Evolutionary conservation across 2,329 filamentous ascomycete genomes (phyloP), one percentile per base, ranked within the genome.

Genomic region (Aureobasidium sp.): DNA sequence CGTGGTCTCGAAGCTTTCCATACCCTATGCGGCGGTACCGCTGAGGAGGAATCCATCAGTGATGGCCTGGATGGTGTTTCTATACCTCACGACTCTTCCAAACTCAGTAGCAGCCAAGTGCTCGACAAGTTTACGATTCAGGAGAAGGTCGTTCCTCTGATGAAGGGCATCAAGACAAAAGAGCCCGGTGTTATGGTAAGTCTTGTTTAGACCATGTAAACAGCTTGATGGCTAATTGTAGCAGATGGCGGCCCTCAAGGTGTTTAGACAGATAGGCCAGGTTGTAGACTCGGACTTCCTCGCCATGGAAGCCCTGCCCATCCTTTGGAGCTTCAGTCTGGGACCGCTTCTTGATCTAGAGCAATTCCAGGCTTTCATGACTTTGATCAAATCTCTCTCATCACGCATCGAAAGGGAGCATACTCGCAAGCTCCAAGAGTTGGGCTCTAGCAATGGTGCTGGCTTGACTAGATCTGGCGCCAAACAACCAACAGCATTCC

Each of bases 61-160:
- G 90, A 94, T 70, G 92, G 90, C 4, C 79, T 96, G 2, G 87
- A 90, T 65, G 91, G 90, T 0, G 78, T 92, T 42, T 70, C 69
- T 43, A 73, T 81, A 65, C 71, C 77, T 57, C 77, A 82, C 67
- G 65, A 60, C 69, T 68, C 82, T 68, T 81, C 83, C 61, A 86
- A 60, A 27, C 33, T 47, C 21, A 60, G 40, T 27, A 86, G 69
- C 77, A 81, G 2, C 82, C 90, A 85, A 1, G 92, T 93, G 3
- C 78, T 99, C 29, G 94, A 99, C 76, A 97, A 97, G 73, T 97
- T 94, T 70, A 97, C 94, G 0, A 93, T 99, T 76, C 94, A 99
- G 72, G 94, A 99, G 71, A 97, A 96, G 77, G 89, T 99, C 35
- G 83, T 97, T 0, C 94, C 94, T 0, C 77, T 97, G 4, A 80